Base-by-base conservation (phyloP, 805 yeast genomes). In the Wickerhamomyces chaumierensis region DNA sequence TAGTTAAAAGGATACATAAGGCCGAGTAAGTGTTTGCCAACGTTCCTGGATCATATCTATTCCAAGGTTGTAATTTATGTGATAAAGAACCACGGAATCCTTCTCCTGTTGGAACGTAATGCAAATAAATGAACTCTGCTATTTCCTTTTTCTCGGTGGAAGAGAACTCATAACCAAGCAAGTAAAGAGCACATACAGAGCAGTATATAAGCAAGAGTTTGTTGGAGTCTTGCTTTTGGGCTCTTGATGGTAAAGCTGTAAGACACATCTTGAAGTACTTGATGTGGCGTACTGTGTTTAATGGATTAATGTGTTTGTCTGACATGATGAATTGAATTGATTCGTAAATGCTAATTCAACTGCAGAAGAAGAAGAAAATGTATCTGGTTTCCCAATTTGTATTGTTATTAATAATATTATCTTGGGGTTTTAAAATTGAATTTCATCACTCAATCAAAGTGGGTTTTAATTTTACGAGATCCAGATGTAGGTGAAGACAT, bases 21-120 rank as follows among this genome's bases (percentile, higher is more conserved):
- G 85, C 88, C 60, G 87, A 82, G 46, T 78, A 75, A 0, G 96
- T 87, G 5, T 87, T 75, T 1, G 90, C 73, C 6, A 85, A 56
- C 45, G 75, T 80, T 1, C 88, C 73, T 1, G 75, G 61, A 49
- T 79, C 87, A 48, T 74, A 78, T 9, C 36, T 37, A 3, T 44
- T 39, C 2, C 42, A 43, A 5, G 15, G 35, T 1, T 45, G 43
- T 1, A 53, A 38, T 8, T 54, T 52, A 48, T 77, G 78, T 2
- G 69, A 62, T 19, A 61, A 47, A 7, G 81, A 75, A 2, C 85
- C 74, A 39, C 85, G 56, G 53, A 82, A 82, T 0, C 83, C 77
- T 7, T 55, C 61, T 0, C 56, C 57, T 0, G 58, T 39, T 18
- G 53, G 62, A 3, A 69, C 61, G n/a, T 62, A 49, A 52, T 70